These are phyloP conservation scores for Acanthamoeba royreba DNA, from an alignment of 208 protist genomes.

Conservation along the genomic window DNA sequence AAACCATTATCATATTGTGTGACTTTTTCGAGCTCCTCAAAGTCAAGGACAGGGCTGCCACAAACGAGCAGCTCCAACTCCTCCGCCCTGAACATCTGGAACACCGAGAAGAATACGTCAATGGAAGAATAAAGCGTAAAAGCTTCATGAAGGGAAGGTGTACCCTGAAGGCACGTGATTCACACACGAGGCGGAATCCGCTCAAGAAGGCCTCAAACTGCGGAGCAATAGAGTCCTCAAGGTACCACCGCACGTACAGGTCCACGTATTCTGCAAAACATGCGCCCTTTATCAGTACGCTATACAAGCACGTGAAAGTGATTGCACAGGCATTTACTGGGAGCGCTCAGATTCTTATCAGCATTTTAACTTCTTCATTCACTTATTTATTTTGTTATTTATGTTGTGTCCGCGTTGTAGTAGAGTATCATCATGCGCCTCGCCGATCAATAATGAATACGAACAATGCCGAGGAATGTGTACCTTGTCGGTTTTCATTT, in stretches of 20 bases:
- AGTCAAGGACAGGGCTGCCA: conserved; percentile 71
- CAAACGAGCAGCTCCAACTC: conserved; percentile 80
- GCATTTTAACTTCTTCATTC: background rate
- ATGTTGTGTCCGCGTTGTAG: background rate
- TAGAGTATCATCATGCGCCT: background rate
- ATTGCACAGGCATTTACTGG: no score
- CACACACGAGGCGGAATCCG: conserved; percentile 73
- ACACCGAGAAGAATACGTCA: background rate
- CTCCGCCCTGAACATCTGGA: conserved; percentile 64
- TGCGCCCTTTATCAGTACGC: no score
- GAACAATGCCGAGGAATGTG: background rate
- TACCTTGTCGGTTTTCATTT: conserved; percentile 78
- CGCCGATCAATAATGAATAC: background rate
- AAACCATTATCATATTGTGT: conserved; percentile 22
- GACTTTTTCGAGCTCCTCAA: conserved; percentile 65
- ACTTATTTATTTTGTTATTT: background rate
- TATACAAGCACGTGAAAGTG: no score
- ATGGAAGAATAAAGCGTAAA: background rate
- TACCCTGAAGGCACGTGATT: conserved; percentile 26
- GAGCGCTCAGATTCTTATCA: conserved; percentile 9
- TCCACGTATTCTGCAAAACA: conserved; percentile 82
- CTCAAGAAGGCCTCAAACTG: conserved; percentile 78
- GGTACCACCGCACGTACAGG: conserved; percentile 73
- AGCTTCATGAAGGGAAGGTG: no score
- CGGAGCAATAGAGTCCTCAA: conserved; percentile 72